Evolutionary conservation across 495 filamentous ascomycete genomes (phyloP), one percentile per base, ranked within the genome.

Genomic region (Amphirosellinia nigrospora): DNA sequence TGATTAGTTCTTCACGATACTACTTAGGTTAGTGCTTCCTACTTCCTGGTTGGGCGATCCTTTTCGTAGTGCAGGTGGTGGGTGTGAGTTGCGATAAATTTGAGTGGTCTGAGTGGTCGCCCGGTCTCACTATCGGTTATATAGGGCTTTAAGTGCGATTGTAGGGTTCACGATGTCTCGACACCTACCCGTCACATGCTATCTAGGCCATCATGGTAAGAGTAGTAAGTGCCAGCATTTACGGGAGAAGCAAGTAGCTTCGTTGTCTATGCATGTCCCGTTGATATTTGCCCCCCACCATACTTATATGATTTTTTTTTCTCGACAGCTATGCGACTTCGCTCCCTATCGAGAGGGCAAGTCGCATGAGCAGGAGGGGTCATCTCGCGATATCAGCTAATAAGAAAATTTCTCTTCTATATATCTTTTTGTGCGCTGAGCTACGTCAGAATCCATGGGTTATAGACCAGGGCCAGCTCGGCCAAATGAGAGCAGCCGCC

Each of bases 331-430:
- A 19, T 50, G 43, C 66, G 48, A 64, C 68, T 30, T 70, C 50
- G 41, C 61, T 48, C 36, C 19, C 9, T 50, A 64, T 56, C 26
- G 32, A 15, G 69, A 71, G 69, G 69, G 69, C 69, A 66, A 60
- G 52, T 66, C 61, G 69, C 69, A 70, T 64, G 68, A 71, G 61
- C 69, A 48, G 61, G 62, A 71, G 69, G 69, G 69, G 69, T 71
- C 7, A 13, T 43, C 11, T 58, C n/a, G 39, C 48, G 26, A 65
- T 21, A 34, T 15, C 48, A 64, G 39, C 68, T 60, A 69, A 69
- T 56, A 60, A 62, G 56, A 63, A 21, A 56, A 16, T 70, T 70
- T 70, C 36, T 56, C 38, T 39, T 36, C 36, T n/a, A 53, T 48
- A 38, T 68, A 23, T 48, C 26, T 16, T 65, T 70, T 70, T 63